phyloP scores from a whole-genome alignment of 805 yeast species.

The Saturnispora quitensis region DNA sequence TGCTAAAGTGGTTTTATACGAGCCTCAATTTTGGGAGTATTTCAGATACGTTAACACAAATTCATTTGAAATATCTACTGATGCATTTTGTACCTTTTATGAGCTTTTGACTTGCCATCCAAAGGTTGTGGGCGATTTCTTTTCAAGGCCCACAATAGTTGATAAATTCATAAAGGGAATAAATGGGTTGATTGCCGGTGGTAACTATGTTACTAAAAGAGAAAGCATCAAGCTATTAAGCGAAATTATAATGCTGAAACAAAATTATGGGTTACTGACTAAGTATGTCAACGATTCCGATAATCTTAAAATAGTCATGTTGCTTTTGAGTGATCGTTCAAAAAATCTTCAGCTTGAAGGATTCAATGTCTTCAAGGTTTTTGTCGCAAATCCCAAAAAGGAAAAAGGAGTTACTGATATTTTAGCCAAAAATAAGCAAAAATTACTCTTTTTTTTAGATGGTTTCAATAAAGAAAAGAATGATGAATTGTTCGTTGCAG shows the following conservation, averaged over 20 bases:
- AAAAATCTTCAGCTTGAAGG: conserved; percentile 85
- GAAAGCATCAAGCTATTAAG: conserved; percentile 75
- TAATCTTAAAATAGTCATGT: conserved; percentile 80
- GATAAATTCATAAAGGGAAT: conserved; percentile 51
- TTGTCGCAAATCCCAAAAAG: conserved; percentile 93
- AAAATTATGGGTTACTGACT: conserved; percentile 65
- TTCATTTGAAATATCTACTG: conserved; percentile 85
- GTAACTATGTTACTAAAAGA: conserved; percentile 86
- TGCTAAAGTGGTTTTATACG: conserved; percentile 48
- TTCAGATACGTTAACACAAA: conserved; percentile 69
- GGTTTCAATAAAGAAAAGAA: conserved; percentile 49
- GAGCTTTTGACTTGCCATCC: conserved; percentile 66
- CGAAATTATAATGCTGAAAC: conserved; percentile 59
- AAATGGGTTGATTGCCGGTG: conserved; percentile 62
- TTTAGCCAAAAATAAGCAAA: conserved; percentile 72
- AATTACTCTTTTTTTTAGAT: conserved; percentile 59
- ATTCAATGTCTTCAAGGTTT: conserved; percentile 86
- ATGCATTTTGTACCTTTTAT: conserved; percentile 69
- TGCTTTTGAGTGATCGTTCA: conserved; percentile 76
- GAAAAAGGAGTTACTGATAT: conserved; percentile 73
- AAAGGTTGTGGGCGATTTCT: conserved; percentile 60
- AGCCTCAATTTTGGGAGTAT: conserved; percentile 67
- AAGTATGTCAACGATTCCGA: conserved; percentile 72
- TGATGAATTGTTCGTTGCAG: conserved; percentile 62
- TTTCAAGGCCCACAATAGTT: conserved; percentile 38